Evolutionary conservation across 2,329 filamentous ascomycete genomes (phyloP).

Genomic region (Diaporthe longicolla): DNA sequence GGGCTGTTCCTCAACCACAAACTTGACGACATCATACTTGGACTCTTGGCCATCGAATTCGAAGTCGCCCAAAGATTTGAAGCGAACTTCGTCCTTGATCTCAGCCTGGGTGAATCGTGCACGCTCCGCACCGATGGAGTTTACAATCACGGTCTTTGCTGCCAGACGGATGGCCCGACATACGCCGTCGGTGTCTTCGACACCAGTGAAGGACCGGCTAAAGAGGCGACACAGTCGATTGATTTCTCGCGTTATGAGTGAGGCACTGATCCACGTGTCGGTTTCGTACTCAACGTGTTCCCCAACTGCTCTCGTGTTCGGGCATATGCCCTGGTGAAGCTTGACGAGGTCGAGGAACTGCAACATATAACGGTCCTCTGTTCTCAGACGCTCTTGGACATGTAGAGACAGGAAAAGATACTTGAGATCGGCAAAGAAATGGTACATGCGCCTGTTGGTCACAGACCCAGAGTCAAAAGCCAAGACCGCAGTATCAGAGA

Average conservation of each 20-base stretch:
- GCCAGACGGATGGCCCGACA: conserved; percentile 79
- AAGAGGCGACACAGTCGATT: conserved; percentile 92
- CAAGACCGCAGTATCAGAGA: conserved; percentile 86
- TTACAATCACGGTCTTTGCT: conserved; percentile 87
- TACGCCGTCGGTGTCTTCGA: conserved; percentile 77
- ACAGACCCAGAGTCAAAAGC: conserved; percentile 96
- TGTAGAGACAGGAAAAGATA: conserved; percentile 91
- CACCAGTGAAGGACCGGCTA: conserved; percentile 85
- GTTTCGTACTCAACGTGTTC: conserved; percentile 99
- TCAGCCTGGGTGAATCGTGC: conserved; percentile 88
- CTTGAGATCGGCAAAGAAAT: conserved; percentile 95
- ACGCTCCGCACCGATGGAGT: conserved; percentile 91
- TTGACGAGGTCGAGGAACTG: conserved; percentile 97
- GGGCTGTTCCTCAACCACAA: conserved; percentile 87
- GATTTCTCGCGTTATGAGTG: conserved; percentile 93
- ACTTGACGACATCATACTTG: conserved; percentile 82
- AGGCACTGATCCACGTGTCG: conserved; percentile 97
- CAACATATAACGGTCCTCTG: conserved; percentile 87
- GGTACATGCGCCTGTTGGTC: conserved; percentile 94
- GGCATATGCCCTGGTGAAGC: conserved; percentile 96
- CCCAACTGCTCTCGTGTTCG: conserved; percentile 90
- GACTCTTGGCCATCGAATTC: conserved; percentile 78
- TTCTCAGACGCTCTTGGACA: conserved; percentile 87
- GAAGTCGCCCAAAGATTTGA: conserved; percentile 83
- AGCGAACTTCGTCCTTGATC: conserved; percentile 86